Evolutionary conservation across 2,329 filamentous ascomycete genomes (phyloP).

Genomic region (Colletotrichum kahawae): DNA sequence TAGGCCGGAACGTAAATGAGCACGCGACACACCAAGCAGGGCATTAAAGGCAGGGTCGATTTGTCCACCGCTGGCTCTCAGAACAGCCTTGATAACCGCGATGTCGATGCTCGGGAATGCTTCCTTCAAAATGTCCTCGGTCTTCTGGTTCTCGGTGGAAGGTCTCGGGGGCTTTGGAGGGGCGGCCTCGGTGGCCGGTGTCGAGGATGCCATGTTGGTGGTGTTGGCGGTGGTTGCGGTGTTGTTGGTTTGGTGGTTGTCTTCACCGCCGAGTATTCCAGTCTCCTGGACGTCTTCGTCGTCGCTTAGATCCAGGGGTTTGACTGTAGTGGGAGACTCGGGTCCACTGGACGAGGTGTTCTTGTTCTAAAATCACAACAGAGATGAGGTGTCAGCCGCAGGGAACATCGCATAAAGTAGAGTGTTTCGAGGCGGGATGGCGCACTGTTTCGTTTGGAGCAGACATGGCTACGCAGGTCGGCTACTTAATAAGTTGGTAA

Average conservation of each 20-base stretch:
- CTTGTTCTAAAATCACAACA: conserved; percentile 45
- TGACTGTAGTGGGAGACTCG: conserved; percentile 70
- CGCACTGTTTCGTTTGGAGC: conserved; percentile 49
- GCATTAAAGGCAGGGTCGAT: conserved; percentile 97
- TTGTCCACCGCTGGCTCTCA: conserved; percentile 83
- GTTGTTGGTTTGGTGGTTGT: conserved; percentile 28
- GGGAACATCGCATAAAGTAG: conserved; percentile 21
- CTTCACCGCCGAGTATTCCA: conserved; percentile 51
- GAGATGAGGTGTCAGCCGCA: conserved; percentile 14
- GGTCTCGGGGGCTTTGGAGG: conserved; percentile 88
- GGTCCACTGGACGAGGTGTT: conserved; percentile 47
- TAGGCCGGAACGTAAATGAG: background rate
- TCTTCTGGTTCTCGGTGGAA: conserved; percentile 80
- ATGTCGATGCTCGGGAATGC: conserved; percentile 87
- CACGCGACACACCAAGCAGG: conserved; percentile 69
- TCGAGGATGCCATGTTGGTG: conserved; percentile 37
- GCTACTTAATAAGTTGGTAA: background rate
- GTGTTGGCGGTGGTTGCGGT: conserved; percentile 31
- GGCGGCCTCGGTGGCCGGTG: conserved; percentile 38
- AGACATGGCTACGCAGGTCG: conserved; percentile 41
- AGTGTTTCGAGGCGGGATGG: conserved; percentile 27
- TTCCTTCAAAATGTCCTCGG: conserved; percentile 87
- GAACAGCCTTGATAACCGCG: conserved; percentile 83
- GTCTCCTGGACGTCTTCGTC: conserved; percentile 73
- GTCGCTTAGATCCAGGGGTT: conserved; percentile 67